Evolutionary conservation across 106 monocot genomes (phyloP).

Genomic region (Hemerocallis citrina): DNA sequence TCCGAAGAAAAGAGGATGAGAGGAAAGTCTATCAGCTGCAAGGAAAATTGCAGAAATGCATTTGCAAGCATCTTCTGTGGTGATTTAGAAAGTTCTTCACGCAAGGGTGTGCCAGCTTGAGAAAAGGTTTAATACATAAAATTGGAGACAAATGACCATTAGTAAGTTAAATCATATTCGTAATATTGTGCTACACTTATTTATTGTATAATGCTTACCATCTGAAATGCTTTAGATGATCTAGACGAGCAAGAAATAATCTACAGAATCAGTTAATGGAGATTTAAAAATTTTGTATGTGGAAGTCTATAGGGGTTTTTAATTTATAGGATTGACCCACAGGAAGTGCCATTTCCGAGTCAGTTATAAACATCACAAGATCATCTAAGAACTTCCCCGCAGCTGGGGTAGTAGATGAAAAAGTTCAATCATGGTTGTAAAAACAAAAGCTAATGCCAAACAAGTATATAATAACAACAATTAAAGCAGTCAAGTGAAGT

Average conservation of each 20-base stretch:
- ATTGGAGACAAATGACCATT: conserved; percentile 26
- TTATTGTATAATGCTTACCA: conserved; percentile 25
- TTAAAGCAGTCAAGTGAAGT: neutral
- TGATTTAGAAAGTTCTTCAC: conserved; percentile 81
- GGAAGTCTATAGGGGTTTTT: conserved; percentile 86
- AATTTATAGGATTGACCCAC: conserved; percentile 83
- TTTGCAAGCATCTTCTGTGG: conserved; percentile 70
- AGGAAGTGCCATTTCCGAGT: conserved; percentile 76
- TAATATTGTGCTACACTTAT: neutral
- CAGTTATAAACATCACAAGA: conserved; percentile 80
- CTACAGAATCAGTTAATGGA: conserved; percentile 75
- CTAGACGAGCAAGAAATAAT: conserved; percentile 81
- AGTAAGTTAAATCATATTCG: neutral
- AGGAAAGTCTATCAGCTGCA: conserved; percentile 23
- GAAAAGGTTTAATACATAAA: conserved; percentile 81
- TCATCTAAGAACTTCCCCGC: conserved; percentile 91
- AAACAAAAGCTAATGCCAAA: neutral
- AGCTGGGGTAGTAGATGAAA: conserved; percentile 92
- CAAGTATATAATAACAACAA: neutral
- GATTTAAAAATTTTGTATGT: conserved; percentile 81
- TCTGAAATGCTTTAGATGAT: conserved; percentile 75
- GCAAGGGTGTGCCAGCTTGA: conserved; percentile 63
- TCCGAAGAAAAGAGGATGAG: conserved; percentile 26
- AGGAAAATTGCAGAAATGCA: conserved; percentile 62
- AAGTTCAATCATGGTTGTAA: conserved; percentile 91